These are phyloP conservation scores for Hypoxylon sp. DNA, from an alignment of 2,329 filamentous ascomycete genomes.

Conservation along the genomic window DNA sequence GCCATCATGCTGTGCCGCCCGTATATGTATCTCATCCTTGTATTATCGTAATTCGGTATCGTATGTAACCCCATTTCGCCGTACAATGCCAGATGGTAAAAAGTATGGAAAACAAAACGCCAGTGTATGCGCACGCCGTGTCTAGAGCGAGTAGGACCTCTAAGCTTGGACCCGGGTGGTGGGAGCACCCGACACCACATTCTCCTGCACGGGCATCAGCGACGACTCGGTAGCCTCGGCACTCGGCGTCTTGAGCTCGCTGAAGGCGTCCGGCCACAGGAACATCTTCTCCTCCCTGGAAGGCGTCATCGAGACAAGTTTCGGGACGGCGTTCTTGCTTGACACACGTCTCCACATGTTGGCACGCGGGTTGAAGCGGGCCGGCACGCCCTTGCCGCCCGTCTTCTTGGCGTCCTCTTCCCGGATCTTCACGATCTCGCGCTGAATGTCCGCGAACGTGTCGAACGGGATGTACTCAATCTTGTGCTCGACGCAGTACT, in stretches of 20 bases:
- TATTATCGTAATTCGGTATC: constrained; percentile 9
- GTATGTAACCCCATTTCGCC: constrained; percentile 17
- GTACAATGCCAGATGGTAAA: constrained; percentile 7
- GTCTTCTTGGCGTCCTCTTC: constrained; percentile 68
- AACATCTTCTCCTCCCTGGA: constrained; percentile 67
- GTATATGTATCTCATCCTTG: constrained; percentile 9
- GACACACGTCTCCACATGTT: constrained; percentile 72
- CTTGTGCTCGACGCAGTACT: constrained; percentile 69
- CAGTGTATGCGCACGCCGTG: constrained; percentile 3
- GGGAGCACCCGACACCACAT: no score
- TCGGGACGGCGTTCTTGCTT: constrained; percentile 61
- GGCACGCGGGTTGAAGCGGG: constrained; percentile 70
- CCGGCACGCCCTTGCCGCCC: constrained; percentile 64
- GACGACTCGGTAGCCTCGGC: constrained; percentile 32
- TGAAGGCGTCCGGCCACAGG: constrained; percentile 67
- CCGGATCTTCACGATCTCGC: constrained; percentile 64
- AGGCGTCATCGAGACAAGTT: constrained; percentile 49
- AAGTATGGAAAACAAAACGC: constrained; percentile 8
- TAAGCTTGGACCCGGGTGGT: constrained; percentile 13
- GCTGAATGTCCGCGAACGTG: constrained; percentile 71
- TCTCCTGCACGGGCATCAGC: background rate
- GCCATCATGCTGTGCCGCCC: background rate
- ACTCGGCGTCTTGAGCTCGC: constrained; percentile 51
- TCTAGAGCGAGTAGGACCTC: background rate
- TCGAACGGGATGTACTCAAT: constrained; percentile 70